These are phyloP conservation scores for Pulveroboletus sp. DNA, from an alignment of 768 basidiomycete genomes.

Conservation along the genomic window DNA sequence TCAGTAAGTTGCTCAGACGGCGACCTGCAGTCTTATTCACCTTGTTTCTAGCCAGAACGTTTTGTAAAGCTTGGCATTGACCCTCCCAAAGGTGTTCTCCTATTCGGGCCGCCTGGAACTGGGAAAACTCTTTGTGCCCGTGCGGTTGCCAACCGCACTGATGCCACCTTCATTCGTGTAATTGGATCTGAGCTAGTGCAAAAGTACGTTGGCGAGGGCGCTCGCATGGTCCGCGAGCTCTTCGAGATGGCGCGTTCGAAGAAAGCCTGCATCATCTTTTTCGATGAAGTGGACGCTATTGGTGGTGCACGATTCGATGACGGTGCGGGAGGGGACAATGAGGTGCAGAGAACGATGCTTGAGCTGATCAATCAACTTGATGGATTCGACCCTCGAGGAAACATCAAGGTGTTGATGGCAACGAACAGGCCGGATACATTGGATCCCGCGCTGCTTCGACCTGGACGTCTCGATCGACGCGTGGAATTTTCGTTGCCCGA, in stretches of 20 bases:
- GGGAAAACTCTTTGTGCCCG: conserved; percentile 98
- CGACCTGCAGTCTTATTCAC: conserved; percentile 12
- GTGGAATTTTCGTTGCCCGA: conserved; percentile 96
- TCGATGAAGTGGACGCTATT: conserved; percentile 98
- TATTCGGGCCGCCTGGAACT: conserved; percentile 96
- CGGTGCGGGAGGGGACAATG: conserved; percentile 98
- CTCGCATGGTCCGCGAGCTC: conserved; percentile 96
- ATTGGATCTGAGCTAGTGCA: conserved; percentile 99
- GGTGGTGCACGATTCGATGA: conserved; percentile 98
- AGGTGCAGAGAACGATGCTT: conserved; percentile 98
- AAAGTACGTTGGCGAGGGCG: conserved; percentile 99
- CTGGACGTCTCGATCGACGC: conserved; percentile 94
- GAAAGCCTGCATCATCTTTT: conserved; percentile 99
- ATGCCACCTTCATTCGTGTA: conserved; percentile 98
- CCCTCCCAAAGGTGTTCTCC: conserved; percentile 95
- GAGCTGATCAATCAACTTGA: conserved; percentile 98
- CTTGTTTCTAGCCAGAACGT: conserved; percentile 81
- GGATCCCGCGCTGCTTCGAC: conserved; percentile 93
- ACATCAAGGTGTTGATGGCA: conserved; percentile 99
- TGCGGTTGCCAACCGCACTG: conserved; percentile 97
- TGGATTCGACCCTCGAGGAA: conserved; percentile 98
- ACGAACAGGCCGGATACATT: conserved; percentile 99
- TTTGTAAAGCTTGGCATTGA: conserved; percentile 99
- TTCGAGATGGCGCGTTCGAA: conserved; percentile 99
- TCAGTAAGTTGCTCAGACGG: conserved; percentile 55